These are phyloP conservation scores for Knoxia roxburghii DNA, from an alignment of 257 asterid species.

Conservation along the genomic window DNA sequence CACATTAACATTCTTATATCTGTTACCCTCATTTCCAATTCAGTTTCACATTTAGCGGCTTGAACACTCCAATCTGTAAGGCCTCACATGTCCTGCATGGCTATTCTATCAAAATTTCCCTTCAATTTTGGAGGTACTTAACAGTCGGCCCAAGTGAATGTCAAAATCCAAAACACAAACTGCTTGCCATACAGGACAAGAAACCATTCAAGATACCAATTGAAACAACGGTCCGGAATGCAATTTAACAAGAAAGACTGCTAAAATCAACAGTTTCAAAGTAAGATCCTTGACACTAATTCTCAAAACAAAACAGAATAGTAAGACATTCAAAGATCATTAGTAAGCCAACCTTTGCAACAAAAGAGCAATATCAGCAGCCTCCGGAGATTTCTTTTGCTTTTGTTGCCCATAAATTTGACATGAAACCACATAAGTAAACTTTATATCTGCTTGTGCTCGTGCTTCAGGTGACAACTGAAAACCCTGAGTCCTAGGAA, in stretches of 20 bases:
- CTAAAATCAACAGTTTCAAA: neutral
- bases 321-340: neutral
- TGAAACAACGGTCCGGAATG: neutral
- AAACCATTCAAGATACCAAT: neutral
- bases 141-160: no score
- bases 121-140: no score
- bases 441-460: conserved; percentile 95
- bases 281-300: neutral
- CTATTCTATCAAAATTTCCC: no score
- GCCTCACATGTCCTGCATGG: no score
- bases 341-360: conserved; percentile 58
- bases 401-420: conserved; percentile 99
- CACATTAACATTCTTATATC: no score
- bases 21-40: no score
- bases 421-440: conserved; percentile 91
- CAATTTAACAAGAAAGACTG: neutral
- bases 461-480: conserved; percentile 86
- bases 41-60: no score
- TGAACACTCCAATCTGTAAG: no score
- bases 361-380: conserved; percentile 84
- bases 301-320: neutral
- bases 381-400: conserved; percentile 93
- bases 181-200: neutral
- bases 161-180: neutral
- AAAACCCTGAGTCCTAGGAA: conserved; percentile 58